These are phyloP conservation scores for Clonostachys solani DNA, from an alignment of 2,329 filamentous ascomycete genomes.

Conservation along the genomic window DNA sequence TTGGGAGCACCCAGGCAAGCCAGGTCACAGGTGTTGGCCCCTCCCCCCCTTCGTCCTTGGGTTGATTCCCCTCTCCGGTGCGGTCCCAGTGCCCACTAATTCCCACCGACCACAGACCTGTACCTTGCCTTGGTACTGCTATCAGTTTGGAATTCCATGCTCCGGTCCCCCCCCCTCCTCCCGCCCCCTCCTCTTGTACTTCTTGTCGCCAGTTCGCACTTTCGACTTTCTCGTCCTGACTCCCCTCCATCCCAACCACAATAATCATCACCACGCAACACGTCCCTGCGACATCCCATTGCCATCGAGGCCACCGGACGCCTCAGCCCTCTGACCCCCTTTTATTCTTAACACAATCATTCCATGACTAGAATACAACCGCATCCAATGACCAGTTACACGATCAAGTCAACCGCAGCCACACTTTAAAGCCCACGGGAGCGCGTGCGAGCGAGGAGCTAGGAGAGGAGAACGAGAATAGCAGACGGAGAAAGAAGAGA, in stretches of 20 bases:
- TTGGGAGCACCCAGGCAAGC: no score
- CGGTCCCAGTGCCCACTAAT: not conserved
- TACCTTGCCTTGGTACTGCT: not conserved
- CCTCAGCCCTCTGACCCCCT: constrained; percentile 14
- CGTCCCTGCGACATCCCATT: not conserved
- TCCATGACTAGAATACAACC: constrained; percentile 35
- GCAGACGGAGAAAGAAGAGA: constrained; percentile 5
- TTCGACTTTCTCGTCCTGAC: constrained; percentile 1
- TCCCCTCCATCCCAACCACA: constrained; percentile 5
- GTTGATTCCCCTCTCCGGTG: not conserved
- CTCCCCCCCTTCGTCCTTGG: not conserved
- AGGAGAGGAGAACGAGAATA: constrained; percentile 30
- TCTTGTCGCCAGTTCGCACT: constrained; percentile 3
- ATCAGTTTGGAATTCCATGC: not conserved
- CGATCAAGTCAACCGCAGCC: constrained; percentile 49
- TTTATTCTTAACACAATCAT: constrained; percentile 29
- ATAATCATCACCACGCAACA: constrained; percentile 3
- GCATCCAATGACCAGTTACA: constrained; percentile 48
- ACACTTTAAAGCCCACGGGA: constrained; percentile 71
- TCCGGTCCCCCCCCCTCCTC: not conserved
- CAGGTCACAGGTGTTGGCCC: constrained; percentile 1
- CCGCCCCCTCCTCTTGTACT: constrained; percentile 4
- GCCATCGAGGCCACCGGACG: constrained; percentile 18
- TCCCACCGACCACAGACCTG: not conserved
- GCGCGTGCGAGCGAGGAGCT: constrained; percentile 55